These are phyloP conservation scores for Chlamydomonas sphaeroides DNA, from an alignment of 139 green algal genomes.

Conservation along the genomic window DNA sequence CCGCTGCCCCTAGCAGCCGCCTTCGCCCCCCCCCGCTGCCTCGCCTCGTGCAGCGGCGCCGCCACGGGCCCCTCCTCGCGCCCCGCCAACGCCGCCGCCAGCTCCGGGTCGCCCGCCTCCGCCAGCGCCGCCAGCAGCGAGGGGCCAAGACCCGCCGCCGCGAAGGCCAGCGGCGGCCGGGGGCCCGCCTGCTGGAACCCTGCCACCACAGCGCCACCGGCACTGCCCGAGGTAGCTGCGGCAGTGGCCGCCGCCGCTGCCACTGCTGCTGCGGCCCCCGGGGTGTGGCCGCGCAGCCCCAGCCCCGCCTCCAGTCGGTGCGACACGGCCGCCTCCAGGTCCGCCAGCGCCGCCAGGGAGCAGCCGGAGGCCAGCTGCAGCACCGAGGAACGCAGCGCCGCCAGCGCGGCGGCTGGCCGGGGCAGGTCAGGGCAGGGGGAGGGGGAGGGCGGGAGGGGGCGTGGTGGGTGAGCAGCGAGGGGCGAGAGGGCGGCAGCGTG, in stretches of 20 bases:
- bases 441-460: neutral
- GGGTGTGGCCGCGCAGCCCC: too few relatives aligned
- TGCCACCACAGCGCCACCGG: too few relatives aligned
- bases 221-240: too few relatives aligned
- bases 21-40: too few relatives aligned
- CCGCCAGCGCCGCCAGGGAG: conserved; percentile 14
- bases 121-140: conserved; percentile 28
- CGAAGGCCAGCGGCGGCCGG: neutral
- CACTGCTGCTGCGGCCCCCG: neutral
- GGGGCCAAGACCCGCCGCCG: neutral
- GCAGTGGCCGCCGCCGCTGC: neutral
- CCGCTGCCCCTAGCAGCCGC: too few relatives aligned
- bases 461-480: neutral
- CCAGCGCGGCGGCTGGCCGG: neutral
- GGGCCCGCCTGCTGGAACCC: neutral
- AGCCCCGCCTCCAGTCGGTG: neutral
- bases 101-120: neutral
- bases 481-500: too few relatives aligned
- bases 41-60: conserved; percentile 20
- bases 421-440: neutral
- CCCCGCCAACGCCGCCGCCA: conserved; percentile 19
- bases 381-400: conserved; percentile 5
- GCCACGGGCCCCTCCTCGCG: neutral
- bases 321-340: neutral
- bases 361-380: conserved; percentile 6